phyloP scores from a whole-genome alignment of 768 basidiomycete genomes.

The Dioszegia aurantiaca region DNA sequence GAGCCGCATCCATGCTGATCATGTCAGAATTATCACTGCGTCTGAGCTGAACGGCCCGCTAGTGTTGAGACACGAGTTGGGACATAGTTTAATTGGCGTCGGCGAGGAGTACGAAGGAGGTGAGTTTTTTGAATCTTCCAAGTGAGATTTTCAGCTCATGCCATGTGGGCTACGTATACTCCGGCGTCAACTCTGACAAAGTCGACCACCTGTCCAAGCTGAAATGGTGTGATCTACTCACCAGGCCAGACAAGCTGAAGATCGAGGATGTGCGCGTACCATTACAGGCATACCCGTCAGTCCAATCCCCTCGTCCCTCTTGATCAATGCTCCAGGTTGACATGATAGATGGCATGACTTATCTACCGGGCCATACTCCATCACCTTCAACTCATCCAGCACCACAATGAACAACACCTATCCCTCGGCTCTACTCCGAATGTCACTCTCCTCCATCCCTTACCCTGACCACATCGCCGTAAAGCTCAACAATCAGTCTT shows the following conservation, averaged over 20 bases:
- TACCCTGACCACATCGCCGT: constrained; percentile 33
- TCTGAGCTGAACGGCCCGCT: constrained; percentile 48
- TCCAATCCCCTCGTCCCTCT: constrained; percentile 2
- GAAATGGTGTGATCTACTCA: constrained; percentile 39
- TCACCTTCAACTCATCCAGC: constrained; percentile 31
- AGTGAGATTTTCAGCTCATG: not conserved
- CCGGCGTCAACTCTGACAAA: constrained; percentile 42
- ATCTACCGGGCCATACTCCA: constrained; percentile 21
- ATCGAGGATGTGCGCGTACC: constrained; percentile 45
- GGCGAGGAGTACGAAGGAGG: constrained; percentile 52
- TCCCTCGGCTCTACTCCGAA: constrained; percentile 38
- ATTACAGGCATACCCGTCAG: constrained; percentile 48
- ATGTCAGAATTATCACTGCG: constrained; percentile 45
- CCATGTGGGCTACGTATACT: constrained; percentile 38
- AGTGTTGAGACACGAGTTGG: constrained; percentile 48
- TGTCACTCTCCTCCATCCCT: constrained; percentile 47
- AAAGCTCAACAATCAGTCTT: constrained; percentile 20
- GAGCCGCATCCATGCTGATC: constrained; percentile 4
- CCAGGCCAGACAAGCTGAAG: constrained; percentile 22
- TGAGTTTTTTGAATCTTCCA: constrained; percentile 12
- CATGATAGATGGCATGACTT: constrained; percentile 42
- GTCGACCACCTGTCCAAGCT: constrained; percentile 26
- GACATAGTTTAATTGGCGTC: constrained; percentile 47
- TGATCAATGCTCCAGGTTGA: not conserved
- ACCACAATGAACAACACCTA: constrained; percentile 20